These are phyloP conservation scores for Fistulifera solaris DNA, from an alignment of 108 stramenopile species.

Conservation along the genomic window DNA sequence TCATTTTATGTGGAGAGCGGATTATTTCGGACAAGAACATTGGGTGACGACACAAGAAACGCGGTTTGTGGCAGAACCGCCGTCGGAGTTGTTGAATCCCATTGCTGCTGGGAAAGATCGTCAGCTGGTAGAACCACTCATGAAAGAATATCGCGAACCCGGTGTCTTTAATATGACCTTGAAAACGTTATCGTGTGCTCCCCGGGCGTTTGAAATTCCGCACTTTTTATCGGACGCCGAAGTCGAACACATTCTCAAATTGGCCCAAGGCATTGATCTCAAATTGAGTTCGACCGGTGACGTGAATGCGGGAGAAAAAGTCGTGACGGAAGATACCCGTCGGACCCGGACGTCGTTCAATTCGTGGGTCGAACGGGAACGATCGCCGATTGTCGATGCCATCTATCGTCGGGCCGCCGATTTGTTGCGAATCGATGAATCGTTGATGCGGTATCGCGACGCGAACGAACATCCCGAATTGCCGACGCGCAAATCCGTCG, in stretches of 20 bases:
- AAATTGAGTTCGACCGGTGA: constrained; percentile 44
- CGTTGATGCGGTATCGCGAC: constrained; percentile 41
- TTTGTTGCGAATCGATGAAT: constrained; percentile 75
- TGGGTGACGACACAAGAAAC: constrained; percentile 72
- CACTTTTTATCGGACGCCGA: constrained; percentile 77
- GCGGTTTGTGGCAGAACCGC: constrained; percentile 47
- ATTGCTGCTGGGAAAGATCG: constrained; percentile 25
- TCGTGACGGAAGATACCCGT: constrained; percentile 11
- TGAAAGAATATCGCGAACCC: constrained; percentile 48
- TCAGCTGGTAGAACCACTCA: constrained; percentile 27
- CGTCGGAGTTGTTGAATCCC: constrained; percentile 19
- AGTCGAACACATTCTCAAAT: constrained; percentile 74
- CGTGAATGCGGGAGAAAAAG: constrained; percentile 11
- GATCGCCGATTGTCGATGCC: constrained; percentile 60
- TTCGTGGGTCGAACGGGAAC: constrained; percentile 73
- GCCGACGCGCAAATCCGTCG: constrained; percentile 28
- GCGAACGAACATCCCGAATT: constrained; percentile 42
- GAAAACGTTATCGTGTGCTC: constrained; percentile 19
- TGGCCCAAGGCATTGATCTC: constrained; percentile 43
- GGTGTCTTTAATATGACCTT: constrained; percentile 70
- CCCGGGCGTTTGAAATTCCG: constrained; percentile 79
- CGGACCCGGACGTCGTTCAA: constrained; percentile 73
- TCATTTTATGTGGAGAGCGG: constrained; percentile 68
- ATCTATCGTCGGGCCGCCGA: constrained; percentile 85
- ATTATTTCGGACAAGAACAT: constrained; percentile 77